Evolutionary conservation across 179 eudicot species (phyloP).

Genomic region (Camellia oleifera): DNA sequence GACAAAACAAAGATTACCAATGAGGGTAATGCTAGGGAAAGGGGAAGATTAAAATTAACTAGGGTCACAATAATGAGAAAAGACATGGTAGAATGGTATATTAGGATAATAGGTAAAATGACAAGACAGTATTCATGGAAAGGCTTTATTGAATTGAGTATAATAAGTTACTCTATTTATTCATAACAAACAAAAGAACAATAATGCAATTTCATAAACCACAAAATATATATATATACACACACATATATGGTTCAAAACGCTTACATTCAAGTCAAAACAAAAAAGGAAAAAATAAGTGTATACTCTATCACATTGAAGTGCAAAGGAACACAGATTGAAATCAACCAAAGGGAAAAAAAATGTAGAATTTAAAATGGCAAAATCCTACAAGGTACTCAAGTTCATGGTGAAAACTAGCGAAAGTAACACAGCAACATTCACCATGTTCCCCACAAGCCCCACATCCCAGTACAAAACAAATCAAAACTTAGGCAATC

Average conservation of each 20-base stretch:
- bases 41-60: background rate
- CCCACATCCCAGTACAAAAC: background rate
- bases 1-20: background rate
- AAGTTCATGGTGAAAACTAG: background rate
- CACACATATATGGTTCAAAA: background rate
- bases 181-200: background rate
- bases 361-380: background rate
- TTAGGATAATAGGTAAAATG: background rate
- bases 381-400: background rate
- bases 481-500: background rate
- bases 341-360: background rate
- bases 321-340: background rate
- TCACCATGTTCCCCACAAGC: background rate
- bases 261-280: background rate
- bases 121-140: background rate
- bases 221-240: background rate
- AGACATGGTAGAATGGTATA: background rate
- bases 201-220: background rate
- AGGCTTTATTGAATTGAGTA: background rate
- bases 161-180: background rate
- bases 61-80: background rate
- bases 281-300: background rate
- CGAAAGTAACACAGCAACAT: background rate
- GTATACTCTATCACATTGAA: background rate
- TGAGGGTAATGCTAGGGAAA: background rate